Evolutionary conservation across 164 flowering plant genomes (phyloP).

Genomic region (Sextonia rubra): DNA sequence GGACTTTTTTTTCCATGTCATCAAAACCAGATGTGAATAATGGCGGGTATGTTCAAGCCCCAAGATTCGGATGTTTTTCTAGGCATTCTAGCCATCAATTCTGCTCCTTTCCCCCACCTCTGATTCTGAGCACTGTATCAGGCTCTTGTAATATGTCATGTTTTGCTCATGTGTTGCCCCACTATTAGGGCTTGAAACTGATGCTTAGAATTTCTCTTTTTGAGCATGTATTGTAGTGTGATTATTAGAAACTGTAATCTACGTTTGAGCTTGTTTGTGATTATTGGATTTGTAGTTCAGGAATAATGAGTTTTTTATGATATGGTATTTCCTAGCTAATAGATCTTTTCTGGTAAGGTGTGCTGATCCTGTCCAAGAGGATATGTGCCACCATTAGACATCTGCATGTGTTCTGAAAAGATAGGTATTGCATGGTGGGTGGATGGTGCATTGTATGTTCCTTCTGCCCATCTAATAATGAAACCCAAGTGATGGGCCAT

Average conservation of each 20-base stretch:
- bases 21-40: constrained; percentile 18
- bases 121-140: background rate
- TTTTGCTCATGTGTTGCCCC: background rate
- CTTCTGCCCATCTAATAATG: too few relatives aligned
- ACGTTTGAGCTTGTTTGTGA: background rate
- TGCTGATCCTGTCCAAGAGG: too few relatives aligned
- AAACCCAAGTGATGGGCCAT: too few relatives aligned
- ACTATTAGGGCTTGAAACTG: background rate
- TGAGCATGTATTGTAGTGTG: background rate
- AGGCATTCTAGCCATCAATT: constrained; percentile 9
- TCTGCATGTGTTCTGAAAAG: too few relatives aligned
- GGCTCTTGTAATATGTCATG: background rate
- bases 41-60: constrained; percentile 13
- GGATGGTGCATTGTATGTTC: too few relatives aligned
- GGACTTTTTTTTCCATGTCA: constrained; percentile 2
- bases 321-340: too few relatives aligned
- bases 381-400: too few relatives aligned
- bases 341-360: too few relatives aligned
- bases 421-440: too few relatives aligned
- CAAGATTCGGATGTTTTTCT: constrained; percentile 1
- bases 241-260: background rate
- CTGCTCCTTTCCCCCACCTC: constrained; percentile 14
- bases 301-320: background rate
- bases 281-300: background rate
- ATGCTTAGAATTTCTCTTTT: background rate